These are phyloP conservation scores for Chernovozyma sophiae-reginae DNA, from an alignment of 1,139 yeast genomes.

Conservation along the genomic window DNA sequence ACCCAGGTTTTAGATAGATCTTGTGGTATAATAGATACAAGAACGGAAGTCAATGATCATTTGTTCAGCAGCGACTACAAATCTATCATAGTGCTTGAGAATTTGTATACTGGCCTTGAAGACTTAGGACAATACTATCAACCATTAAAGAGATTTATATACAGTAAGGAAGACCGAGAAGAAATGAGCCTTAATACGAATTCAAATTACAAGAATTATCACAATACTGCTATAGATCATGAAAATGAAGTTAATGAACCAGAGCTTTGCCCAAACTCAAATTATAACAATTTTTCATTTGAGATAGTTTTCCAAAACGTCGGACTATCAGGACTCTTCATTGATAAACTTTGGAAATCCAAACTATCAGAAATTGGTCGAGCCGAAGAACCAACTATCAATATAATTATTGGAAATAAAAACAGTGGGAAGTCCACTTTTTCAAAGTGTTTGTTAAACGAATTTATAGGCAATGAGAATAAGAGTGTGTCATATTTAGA, in stretches of 20 bases:
- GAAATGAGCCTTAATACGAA: not conserved
- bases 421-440: conserved; percentile 85
- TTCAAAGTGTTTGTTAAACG: conserved; percentile 41
- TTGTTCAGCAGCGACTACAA: conserved; percentile 34
- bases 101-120: conserved; percentile 42
- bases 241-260: not conserved
- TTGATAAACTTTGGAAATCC: conserved; percentile 20
- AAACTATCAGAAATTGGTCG: conserved; percentile 9
- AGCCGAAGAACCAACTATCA: conserved; percentile 13
- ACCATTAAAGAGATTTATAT: conserved; percentile 43
- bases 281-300: conserved; percentile 26
- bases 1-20: conserved; percentile 1
- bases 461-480: conserved; percentile 34
- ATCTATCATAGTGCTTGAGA: conserved; percentile 41
- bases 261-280: not conserved
- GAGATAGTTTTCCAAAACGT: conserved; percentile 30
- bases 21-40: conserved; percentile 18
- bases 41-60: conserved; percentile 26
- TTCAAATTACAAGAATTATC: not conserved
- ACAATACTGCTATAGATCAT: not conserved
- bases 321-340: conserved; percentile 22
- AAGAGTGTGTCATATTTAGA: conserved; percentile 51
- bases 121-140: conserved; percentile 45
- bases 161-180: conserved; percentile 9
- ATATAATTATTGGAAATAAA: conserved; percentile 47